phyloP scores from a whole-genome alignment of 345 rosid genomes.

The Eucalyptus cloeziana region DNA sequence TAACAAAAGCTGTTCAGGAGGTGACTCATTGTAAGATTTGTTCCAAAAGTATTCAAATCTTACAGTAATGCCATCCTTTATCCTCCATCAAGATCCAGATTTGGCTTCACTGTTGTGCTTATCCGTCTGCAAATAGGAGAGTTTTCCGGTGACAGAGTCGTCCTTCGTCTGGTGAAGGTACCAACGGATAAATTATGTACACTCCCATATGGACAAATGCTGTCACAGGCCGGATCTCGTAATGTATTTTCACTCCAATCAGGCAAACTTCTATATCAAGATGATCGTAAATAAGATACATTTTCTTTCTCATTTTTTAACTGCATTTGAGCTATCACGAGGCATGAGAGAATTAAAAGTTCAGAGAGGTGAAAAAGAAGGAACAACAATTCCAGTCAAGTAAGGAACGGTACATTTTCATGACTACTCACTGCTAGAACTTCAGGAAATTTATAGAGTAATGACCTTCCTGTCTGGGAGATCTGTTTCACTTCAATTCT shows the following conservation, averaged over 20 bases:
- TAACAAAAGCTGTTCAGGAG: neutral
- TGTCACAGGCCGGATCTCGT: neutral
- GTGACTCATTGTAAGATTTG: neutral
- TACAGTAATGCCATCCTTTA: neutral
- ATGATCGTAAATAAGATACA: neutral
- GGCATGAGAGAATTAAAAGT: neutral
- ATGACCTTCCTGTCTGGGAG: neutral
- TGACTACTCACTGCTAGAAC: neutral
- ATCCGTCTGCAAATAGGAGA: neutral
- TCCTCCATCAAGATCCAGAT: neutral
- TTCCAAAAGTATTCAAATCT: neutral
- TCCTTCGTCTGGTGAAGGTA: neutral
- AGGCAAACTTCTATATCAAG: neutral
- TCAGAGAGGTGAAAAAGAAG: neutral
- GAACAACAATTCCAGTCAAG: neutral
- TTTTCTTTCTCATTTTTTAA: neutral
- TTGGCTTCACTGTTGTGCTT: neutral
- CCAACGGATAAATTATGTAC: neutral
- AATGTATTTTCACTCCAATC: neutral
- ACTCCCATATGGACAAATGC: neutral
- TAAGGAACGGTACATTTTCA: neutral
- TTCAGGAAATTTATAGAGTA: neutral
- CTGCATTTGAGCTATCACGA: neutral
- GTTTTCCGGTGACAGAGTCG: neutral
- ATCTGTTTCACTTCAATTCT: neutral